These are phyloP conservation scores for Sclerotinia sclerotiorum DNA, from an alignment of 2,329 filamentous ascomycete species.

Conservation along the genomic window DNA sequence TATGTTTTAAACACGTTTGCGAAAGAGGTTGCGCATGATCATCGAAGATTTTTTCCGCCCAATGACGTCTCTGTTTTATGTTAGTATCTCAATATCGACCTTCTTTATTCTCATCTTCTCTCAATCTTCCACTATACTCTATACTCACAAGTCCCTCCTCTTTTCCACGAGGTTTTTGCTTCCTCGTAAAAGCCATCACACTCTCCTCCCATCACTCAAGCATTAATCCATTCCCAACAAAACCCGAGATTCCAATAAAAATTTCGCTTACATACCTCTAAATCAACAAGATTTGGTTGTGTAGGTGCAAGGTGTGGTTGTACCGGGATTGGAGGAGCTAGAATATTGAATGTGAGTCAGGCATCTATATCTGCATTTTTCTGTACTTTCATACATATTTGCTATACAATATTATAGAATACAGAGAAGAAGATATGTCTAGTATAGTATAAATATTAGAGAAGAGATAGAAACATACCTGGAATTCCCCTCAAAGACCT, in stretches of 20 bases:
- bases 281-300: constrained; percentile 29
- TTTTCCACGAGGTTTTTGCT: too few relatives aligned
- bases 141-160: not conserved
- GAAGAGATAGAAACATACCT: constrained; percentile 33
- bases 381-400: not conserved
- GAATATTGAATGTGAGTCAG: constrained; percentile 27
- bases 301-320: constrained; percentile 30
- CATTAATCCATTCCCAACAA: constrained; percentile 11
- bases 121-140: not conserved
- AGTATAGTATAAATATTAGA: not conserved
- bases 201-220: not conserved
- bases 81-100: not conserved
- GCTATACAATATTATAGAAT: not conserved
- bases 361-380: constrained; percentile 25
- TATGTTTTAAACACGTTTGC: constrained; percentile 51
- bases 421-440: too few relatives aligned
- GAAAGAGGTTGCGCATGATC: constrained; percentile 52
- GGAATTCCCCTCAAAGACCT: constrained; percentile 54
- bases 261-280: constrained; percentile 32
- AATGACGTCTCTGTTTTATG: constrained; percentile 50
- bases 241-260: constrained; percentile 12
- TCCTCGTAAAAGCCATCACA: not conserved
- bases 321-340: constrained; percentile 32
- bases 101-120: not conserved
- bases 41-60: constrained; percentile 62